phyloP scores from a whole-genome alignment of 352 stramenopile species.

The Phytophthora tentaculata region DNA sequence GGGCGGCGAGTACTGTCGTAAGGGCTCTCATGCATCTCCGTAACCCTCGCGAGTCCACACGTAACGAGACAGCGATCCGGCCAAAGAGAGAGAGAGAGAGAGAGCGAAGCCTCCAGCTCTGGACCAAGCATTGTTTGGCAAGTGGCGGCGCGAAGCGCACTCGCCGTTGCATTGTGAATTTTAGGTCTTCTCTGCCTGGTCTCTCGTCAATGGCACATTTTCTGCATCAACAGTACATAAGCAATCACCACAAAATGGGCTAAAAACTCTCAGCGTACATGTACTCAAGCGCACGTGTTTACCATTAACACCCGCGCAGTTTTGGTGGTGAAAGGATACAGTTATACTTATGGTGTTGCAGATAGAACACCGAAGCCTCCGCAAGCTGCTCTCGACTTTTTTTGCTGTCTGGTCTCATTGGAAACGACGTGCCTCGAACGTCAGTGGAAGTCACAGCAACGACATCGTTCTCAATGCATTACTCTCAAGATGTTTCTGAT shows the following conservation, averaged over 20 bases:
- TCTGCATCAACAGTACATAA: not conserved
- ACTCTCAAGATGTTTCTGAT: conserved; percentile 5
- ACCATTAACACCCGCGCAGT: too few species aligned
- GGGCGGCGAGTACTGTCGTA: conserved; percentile 6
- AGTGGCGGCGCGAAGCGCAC: not conserved
- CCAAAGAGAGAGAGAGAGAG: too few species aligned
- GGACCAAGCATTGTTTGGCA: too few species aligned
- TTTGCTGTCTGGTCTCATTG: too few species aligned
- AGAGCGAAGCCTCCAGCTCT: conserved; percentile 12
- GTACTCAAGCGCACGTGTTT: too few species aligned
- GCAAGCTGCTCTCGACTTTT: too few species aligned
- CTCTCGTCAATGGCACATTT: conserved; percentile 10
- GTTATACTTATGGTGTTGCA: too few species aligned
- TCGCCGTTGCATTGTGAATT: conserved; percentile 24
- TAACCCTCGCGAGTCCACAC: conserved; percentile 21
- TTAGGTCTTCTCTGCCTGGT: not conserved
- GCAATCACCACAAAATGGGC: conserved; percentile 28
- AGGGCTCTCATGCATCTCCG: conserved; percentile 14
- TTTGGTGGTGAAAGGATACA: too few species aligned
- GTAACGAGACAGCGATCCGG: conserved; percentile 4
- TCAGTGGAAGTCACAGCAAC: not conserved
- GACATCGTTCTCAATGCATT: conserved; percentile 1
- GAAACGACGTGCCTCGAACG: too few species aligned
- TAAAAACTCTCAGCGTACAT: not conserved
- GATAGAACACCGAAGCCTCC: too few species aligned